Conservation (phyloP, 805 yeast species). For the Barnettozyma sp. region DNA sequence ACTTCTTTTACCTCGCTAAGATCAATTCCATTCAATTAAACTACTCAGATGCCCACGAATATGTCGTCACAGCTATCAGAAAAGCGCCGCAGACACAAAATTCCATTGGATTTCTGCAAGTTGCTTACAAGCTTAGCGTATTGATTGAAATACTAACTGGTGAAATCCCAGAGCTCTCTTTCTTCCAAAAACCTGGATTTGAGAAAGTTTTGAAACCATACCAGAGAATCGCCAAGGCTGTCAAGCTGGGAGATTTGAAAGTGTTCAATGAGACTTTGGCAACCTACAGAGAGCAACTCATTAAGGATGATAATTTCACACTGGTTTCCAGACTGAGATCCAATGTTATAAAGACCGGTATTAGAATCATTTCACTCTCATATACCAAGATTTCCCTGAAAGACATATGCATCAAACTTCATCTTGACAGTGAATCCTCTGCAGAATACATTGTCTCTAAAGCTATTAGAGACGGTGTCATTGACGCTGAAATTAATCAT, state of each 20-base stretch:
- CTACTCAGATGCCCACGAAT: conserved; percentile 85
- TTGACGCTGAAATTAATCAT: conserved; percentile 90
- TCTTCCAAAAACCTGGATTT: conserved; percentile 59
- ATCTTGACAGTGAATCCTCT: conserved; percentile 87
- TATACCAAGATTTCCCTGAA: conserved; percentile 86
- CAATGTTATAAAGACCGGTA: conserved; percentile 96
- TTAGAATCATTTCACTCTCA: conserved; percentile 83
- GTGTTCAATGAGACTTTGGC: conserved; percentile 66
- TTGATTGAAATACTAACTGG: conserved; percentile 92
- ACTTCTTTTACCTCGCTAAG: conserved; percentile 84
- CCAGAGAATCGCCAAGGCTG: conserved; percentile 83
- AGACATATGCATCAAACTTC: conserved; percentile 89
- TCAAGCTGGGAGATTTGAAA: conserved; percentile 82
- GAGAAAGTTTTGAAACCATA: conserved; percentile 69
- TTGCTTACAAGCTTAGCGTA: conserved; percentile 81
- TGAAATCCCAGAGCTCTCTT: conserved; percentile 85
- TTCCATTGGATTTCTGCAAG: conserved; percentile 82
- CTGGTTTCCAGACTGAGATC: conserved; percentile 87
- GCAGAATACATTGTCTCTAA: conserved; percentile 96
- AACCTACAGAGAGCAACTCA: conserved; percentile 53
- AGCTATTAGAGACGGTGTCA: conserved; percentile 94
- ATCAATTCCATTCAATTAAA: conserved; percentile 88
- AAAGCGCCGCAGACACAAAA: conserved; percentile 88
- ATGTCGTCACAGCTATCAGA: conserved; percentile 88
- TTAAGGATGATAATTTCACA: conserved; percentile 74